phyloP scores from a whole-genome alignment of 2,329 filamentous ascomycete genomes.

The Arthroderma sp. region DNA sequence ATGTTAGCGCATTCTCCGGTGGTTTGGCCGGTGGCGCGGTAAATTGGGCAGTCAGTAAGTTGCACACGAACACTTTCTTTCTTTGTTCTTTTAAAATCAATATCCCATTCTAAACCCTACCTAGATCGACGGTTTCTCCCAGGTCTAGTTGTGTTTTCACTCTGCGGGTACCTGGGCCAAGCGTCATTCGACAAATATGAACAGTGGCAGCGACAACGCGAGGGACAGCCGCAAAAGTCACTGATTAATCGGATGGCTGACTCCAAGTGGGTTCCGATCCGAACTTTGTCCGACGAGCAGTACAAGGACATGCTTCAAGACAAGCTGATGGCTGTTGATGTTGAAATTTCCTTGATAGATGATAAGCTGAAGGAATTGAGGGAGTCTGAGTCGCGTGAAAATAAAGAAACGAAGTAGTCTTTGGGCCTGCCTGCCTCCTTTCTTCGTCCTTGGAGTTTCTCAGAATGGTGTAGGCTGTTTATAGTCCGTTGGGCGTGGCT shows the following conservation, averaged over 20 bases:
- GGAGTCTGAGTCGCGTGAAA: slow-evolving; percentile 10
- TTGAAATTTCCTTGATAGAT: slow-evolving; percentile 64
- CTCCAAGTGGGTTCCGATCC: slow-evolving; percentile 60
- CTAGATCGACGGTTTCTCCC: slow-evolving; percentile 46
- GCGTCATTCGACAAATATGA: slow-evolving; percentile 41
- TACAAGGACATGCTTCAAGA: slow-evolving; percentile 59
- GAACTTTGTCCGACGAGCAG: slow-evolving; percentile 55
- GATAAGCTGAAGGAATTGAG: slow-evolving; percentile 52
- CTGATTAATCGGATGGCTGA: slow-evolving; percentile 40
- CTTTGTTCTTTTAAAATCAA: slow-evolving; percentile 10
- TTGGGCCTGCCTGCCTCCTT: no score
- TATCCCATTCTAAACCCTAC: slow-evolving; percentile 16
- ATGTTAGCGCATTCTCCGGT: slow-evolving; percentile 58
- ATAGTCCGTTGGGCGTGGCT: no score
- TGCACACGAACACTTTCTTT: slow-evolving; percentile 1
- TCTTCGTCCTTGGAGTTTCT: no score
- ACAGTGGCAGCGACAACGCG: slow-evolving; percentile 29
- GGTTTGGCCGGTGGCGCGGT: slow-evolving; percentile 48
- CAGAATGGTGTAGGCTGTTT: no score
- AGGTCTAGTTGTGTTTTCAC: slow-evolving; percentile 44
- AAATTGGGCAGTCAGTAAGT: slow-evolving; percentile 43
- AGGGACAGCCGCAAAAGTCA: slow-evolving; percentile 23
- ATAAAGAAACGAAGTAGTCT: neutral
- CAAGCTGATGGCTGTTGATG: slow-evolving; percentile 57
- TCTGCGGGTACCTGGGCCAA: slow-evolving; percentile 47